These are phyloP conservation scores for Limonium bicolor DNA, from an alignment of 148 eudicot genomes.

Conservation along the genomic window DNA sequence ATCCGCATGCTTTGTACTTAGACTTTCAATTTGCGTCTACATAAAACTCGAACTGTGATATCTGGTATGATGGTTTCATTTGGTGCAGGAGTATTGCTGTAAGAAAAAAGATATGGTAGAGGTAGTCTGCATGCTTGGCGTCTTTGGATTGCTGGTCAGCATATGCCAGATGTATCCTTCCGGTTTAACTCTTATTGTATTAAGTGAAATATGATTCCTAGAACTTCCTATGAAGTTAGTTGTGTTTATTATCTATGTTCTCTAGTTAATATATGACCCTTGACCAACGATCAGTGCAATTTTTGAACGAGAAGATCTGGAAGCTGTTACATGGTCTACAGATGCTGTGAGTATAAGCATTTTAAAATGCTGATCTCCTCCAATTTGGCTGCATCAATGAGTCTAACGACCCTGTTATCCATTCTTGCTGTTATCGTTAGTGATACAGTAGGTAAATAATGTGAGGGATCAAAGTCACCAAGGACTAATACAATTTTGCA, in stretches of 20 bases:
- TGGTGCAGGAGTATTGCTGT: constrained; percentile 64
- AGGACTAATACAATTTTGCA: no score
- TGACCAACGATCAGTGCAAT: constrained; percentile 32
- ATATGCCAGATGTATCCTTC: constrained; percentile 77
- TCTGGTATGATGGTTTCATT: background rate
- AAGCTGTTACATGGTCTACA: constrained; percentile 53
- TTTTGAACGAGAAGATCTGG: constrained; percentile 46
- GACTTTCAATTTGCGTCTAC: background rate
- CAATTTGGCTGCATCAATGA: no score
- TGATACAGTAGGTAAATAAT: no score
- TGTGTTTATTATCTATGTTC: background rate
- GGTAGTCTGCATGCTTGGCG: constrained; percentile 66
- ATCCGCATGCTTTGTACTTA: background rate
- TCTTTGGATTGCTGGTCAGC: constrained; percentile 58
- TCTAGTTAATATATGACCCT: no score
- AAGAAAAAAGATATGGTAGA: constrained; percentile 62
- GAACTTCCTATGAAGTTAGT: background rate
- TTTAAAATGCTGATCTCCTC: no score
- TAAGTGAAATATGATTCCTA: background rate
- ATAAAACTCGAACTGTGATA: background rate
- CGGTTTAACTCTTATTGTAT: background rate
- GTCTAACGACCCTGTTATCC: no score
- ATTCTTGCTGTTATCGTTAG: no score
- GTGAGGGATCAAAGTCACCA: no score
- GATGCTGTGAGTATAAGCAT: constrained; percentile 65